Evolutionary conservation across 495 filamentous ascomycete genomes (phyloP).

Genomic region (Podospora pseudoanserina): DNA sequence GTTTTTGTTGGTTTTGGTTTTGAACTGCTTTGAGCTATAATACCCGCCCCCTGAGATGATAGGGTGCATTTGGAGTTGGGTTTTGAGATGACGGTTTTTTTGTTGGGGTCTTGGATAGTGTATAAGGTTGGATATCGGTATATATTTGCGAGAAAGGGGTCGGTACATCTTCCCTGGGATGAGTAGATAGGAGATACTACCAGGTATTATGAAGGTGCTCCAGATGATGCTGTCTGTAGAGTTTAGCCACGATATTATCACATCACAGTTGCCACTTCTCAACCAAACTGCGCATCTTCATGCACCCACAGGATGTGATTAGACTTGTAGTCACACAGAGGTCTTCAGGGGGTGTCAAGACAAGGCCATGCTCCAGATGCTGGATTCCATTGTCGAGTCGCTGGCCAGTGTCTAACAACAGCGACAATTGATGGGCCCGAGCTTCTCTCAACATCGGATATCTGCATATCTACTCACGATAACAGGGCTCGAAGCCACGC

Average conservation of each 20-base stretch:
- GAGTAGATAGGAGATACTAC: not conserved
- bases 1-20: conserved; percentile 5
- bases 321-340: not conserved
- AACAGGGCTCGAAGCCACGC: conserved; percentile 9
- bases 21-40: not conserved
- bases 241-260: not conserved
- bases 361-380: not conserved
- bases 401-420: not conserved
- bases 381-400: not conserved
- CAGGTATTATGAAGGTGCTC: not conserved
- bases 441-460: not conserved
- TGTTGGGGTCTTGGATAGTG: not conserved
- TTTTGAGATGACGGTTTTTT: conserved; percentile 12
- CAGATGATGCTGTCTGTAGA: not conserved
- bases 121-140: not conserved
- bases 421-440: not conserved
- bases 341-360: not conserved
- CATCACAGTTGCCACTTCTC: not conserved
- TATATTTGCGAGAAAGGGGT: not conserved
- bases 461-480: not conserved
- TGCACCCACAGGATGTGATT: no score
- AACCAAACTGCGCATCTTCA: no score
- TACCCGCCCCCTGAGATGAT: not conserved
- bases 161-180: not conserved
- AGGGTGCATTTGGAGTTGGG: conserved; percentile 6